Evolutionary conservation across 1,284 basidiomycete genomes (phyloP), one percentile per base, ranked within the genome.

Genomic region (Apiotrichum gamsii): DNA sequence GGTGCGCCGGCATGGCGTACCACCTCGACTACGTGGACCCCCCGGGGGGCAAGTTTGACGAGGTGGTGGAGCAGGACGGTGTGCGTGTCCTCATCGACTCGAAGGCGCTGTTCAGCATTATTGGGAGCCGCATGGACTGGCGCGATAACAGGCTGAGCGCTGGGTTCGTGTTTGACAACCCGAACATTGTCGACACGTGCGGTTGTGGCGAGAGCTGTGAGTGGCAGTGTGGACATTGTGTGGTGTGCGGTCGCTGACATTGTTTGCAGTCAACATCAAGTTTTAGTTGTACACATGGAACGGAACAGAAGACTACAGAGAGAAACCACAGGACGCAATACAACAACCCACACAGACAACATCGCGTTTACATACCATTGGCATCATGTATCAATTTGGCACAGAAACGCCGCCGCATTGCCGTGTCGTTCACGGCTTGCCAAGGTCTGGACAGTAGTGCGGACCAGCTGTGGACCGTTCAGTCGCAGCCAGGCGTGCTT

Each of bases 111-210:
- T 98, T 99, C 72, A 91, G 87, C 53, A 95, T 99, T 64, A 97
- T 99, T 58, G 95, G 95, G 34, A 93, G 89, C 67, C 86, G 87
- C 76, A 99, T 99, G 95, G 91, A 95, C 68, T 98, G 95, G 95
- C 80, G 85, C 55, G 95, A 98, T 75, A 89, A 91, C 70, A 74
- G 82, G 29, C 74, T 96, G 38, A 90, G 87, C 41, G 65, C 67
- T 8, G 68, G 68, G 0, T 70, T 70, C 43, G 64, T 70, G 13
- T 70, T 70, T 59, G 68, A 70, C 39, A 70, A 70, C 51, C 68
- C 68, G 13, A 70, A 70, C 54, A 62, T 70, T 35, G 65, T 64
- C 5, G 68, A 70, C 54, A 66, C 66, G 2, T 70, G 68, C 43
- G 68, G 68, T n/a, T 70, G 68, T 51, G 68, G 68, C 11, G 67